Evolutionary conservation across 441 rosid genomes (phyloP).

Genomic region (Breynia disticha): DNA sequence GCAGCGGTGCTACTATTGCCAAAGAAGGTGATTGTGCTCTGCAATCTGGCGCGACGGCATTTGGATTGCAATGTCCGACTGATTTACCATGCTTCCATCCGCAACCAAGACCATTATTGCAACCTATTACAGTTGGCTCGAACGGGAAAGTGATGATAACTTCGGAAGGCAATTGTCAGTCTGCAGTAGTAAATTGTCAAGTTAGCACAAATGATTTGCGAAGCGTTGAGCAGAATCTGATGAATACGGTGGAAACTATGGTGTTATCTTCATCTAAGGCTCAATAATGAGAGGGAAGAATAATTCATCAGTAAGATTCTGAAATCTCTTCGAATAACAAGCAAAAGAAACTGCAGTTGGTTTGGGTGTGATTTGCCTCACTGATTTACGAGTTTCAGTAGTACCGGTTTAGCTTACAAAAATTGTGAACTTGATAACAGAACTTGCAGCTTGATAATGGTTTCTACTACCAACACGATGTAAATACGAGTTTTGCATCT

Average conservation of each 20-base stretch:
- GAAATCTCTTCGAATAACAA: background rate
- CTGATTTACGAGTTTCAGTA: background rate
- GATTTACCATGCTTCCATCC: constrained; percentile 27
- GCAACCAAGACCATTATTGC: constrained; percentile 16
- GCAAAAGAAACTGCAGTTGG: too few species aligned
- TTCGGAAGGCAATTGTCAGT: constrained; percentile 27
- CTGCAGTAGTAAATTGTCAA: constrained; percentile 21
- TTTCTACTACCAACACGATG: constrained; percentile 1
- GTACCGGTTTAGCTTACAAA: background rate
- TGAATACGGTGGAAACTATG: constrained; percentile 15
- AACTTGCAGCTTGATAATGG: background rate
- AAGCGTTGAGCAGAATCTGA: constrained; percentile 11
- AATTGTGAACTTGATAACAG: constrained; percentile 4
- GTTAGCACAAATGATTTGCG: constrained; percentile 12
- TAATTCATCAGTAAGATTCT: constrained; percentile 12
- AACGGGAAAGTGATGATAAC: constrained; percentile 18
- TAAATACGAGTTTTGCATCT: background rate
- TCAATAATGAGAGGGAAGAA: constrained; percentile 4
- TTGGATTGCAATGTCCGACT: constrained; percentile 13
- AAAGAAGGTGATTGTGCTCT: constrained; percentile 32
- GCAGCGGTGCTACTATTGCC: constrained; percentile 17
- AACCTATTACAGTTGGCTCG: constrained; percentile 14
- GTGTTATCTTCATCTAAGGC: constrained; percentile 21
- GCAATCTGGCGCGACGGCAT: constrained; percentile 13
- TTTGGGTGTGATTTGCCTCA: background rate